Evolutionary conservation across 257 asterid genomes (phyloP).

Genomic region (Thymus quinquecostatus): DNA sequence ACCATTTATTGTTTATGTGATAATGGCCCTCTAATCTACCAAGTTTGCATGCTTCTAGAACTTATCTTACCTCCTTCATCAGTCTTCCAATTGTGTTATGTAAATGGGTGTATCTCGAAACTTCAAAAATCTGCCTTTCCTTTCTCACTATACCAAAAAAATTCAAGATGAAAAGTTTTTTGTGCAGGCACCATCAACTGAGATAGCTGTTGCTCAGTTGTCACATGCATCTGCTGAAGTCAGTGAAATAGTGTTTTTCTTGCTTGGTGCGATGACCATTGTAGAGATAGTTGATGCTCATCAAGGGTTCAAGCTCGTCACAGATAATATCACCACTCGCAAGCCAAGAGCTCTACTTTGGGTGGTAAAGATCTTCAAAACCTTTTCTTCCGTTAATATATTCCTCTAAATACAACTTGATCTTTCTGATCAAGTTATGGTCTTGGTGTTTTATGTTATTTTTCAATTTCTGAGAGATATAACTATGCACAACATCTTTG

Average conservation of each 20-base stretch:
- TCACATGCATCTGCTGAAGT: constrained; percentile 97
- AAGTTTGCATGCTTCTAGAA: constrained; percentile 1
- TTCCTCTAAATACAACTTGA: constrained; percentile 17
- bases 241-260: constrained; percentile 92
- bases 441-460: constrained; percentile 1
- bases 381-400: constrained; percentile 22
- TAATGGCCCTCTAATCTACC: background rate
- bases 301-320: constrained; percentile 96
- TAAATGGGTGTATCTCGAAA: background rate
- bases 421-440: constrained; percentile 12
- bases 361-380: constrained; percentile 68
- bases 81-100: background rate
- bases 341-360: constrained; percentile 90
- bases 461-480: background rate
- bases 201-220: constrained; percentile 84
- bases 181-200: constrained; percentile 94
- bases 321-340: constrained; percentile 95
- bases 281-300: constrained; percentile 98
- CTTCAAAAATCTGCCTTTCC: background rate
- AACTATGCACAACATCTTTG: too few species aligned
- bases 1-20: background rate
- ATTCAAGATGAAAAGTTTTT: constrained; percentile 30
- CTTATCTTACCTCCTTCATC: constrained; percentile 3
- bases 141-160: constrained; percentile 22
- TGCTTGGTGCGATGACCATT: constrained; percentile 98